These are phyloP conservation scores for Botryotinia calthae DNA, from an alignment of 2,329 filamentous ascomycete species.

Conservation along the genomic window DNA sequence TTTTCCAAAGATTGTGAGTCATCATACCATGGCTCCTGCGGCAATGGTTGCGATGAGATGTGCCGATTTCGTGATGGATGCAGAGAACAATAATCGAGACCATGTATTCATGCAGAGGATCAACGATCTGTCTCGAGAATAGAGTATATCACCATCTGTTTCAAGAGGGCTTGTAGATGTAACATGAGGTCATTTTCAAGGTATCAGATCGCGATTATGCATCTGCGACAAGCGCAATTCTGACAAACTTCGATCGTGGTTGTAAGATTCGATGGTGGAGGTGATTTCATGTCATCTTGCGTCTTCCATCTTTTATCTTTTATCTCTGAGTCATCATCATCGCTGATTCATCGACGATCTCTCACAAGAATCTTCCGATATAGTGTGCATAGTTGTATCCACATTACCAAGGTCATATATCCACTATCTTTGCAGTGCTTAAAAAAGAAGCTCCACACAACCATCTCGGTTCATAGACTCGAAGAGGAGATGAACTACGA, in stretches of 20 bases:
- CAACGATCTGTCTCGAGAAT: neutral
- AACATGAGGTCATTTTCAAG: neutral
- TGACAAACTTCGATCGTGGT: neutral
- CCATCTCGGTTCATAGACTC: neutral
- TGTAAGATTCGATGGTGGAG: neutral
- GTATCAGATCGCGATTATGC: neutral
- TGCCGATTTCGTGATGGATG: constrained; percentile 4
- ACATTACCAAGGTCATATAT: neutral
- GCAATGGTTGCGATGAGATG: constrained; percentile 33
- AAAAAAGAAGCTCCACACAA: neutral
- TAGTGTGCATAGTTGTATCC: neutral
- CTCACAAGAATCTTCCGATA: neutral
- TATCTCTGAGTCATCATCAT: neutral
- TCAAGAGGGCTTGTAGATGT: neutral
- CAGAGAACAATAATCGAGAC: neutral
- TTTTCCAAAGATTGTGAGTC: constrained; percentile 29
- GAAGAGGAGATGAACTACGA: neutral
- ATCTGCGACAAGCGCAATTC: neutral
- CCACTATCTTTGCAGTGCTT: no score
- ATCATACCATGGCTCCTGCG: constrained; percentile 29
- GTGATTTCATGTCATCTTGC: neutral
- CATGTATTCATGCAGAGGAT: neutral
- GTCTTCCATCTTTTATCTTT: neutral
- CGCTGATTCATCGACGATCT: neutral
- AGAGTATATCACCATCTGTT: neutral